These are phyloP conservation scores for Oryza brachyantha DNA, from an alignment of 176 grass and related monocot species.

Conservation along the genomic window DNA sequence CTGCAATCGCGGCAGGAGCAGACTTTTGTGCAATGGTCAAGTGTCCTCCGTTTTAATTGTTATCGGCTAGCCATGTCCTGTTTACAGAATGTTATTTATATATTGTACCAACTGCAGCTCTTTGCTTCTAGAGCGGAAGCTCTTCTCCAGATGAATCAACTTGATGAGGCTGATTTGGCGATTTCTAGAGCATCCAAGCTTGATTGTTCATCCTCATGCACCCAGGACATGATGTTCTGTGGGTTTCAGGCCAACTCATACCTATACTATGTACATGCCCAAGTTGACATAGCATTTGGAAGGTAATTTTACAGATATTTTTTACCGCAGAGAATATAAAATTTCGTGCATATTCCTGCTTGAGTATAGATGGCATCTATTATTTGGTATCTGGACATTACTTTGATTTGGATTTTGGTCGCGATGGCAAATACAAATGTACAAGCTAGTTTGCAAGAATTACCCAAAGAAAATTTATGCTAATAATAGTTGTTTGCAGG, in stretches of 20 bases:
- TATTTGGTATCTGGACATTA: not conserved
- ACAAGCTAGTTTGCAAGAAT: not conserved
- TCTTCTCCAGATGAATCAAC: constrained; percentile 41
- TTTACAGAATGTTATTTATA: not conserved
- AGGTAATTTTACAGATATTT: constrained; percentile 29
- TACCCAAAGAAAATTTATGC: not conserved
- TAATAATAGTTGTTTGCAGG: constrained; percentile 40
- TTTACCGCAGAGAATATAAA: not conserved
- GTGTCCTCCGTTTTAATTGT: not conserved
- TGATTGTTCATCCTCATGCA: constrained; percentile 33
- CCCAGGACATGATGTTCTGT: constrained; percentile 39
- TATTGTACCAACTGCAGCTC: constrained; percentile 33
- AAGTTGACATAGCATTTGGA: constrained; percentile 60
- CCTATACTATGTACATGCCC: constrained; percentile 42
- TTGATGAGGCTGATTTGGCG: constrained; percentile 47
- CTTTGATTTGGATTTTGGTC: not conserved
- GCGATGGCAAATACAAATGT: not conserved
- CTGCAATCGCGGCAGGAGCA: constrained; percentile 49
- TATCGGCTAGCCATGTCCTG: not conserved
- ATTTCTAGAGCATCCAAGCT: constrained; percentile 56
- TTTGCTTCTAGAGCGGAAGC: constrained; percentile 58
- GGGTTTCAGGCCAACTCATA: constrained; percentile 45
- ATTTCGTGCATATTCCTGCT: not conserved
- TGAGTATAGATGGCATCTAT: not conserved
- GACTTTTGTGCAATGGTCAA: constrained; percentile 53